Conservation (phyloP, 306 rosid species). For the Crotalaria pallida region DNA sequence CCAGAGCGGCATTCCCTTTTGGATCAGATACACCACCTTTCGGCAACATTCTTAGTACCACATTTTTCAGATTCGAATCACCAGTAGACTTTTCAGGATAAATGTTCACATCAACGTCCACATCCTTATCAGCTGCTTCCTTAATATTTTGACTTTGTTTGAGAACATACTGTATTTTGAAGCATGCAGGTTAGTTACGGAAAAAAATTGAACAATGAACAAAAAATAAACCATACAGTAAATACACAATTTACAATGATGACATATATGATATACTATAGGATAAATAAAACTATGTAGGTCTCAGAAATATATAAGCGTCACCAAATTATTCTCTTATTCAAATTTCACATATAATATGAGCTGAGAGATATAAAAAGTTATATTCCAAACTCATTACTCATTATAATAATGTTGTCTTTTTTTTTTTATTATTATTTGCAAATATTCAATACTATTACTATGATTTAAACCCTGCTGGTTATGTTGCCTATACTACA, state of each 20-base stretch:
- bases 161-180: neutral
- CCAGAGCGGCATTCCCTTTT: neutral
- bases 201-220: neutral
- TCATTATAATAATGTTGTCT: neutral
- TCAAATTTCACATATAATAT: neutral
- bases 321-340: neutral
- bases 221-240: neutral
- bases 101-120: neutral
- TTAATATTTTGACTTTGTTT: neutral
- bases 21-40: slow-evolving; percentile 30
- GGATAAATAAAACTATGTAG: too few relatives aligned
- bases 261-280: too few relatives aligned
- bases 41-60: neutral
- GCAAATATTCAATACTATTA: too few relatives aligned
- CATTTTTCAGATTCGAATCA: slow-evolving; percentile 48
- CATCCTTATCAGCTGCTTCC: neutral
- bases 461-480: too few relatives aligned
- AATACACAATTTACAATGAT: neutral
- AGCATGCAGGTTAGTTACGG: slow-evolving; percentile 12
- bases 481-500: too few relatives aligned
- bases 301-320: too few relatives aligned
- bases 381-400: too few relatives aligned
- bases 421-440: too few relatives aligned
- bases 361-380: neutral
- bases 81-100: neutral